phyloP scores from a whole-genome alignment of 2,329 filamentous ascomycete species.

The Fusarium circinatum region DNA sequence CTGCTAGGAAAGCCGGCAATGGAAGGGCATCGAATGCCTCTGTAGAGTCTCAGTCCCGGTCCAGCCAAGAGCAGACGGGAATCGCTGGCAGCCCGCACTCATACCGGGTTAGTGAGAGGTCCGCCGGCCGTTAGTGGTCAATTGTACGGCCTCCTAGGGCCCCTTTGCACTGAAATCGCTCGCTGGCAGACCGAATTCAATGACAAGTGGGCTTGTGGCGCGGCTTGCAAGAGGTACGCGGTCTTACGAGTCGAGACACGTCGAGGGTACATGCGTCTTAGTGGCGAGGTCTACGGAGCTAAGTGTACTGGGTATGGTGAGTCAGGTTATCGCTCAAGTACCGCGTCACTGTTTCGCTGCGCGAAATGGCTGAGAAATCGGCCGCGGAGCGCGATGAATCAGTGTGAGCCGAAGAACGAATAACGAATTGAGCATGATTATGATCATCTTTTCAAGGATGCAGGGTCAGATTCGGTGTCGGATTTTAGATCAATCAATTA shows the following conservation, averaged over 20 bases:
- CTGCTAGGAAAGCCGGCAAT: slow-evolving; percentile 32
- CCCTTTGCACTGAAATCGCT: slow-evolving; percentile 32
- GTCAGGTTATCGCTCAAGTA: slow-evolving; percentile 36
- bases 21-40: slow-evolving; percentile 42
- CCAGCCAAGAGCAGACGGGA: slow-evolving; percentile 17
- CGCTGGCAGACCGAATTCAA: slow-evolving; percentile 22
- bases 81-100: slow-evolving; percentile 29
- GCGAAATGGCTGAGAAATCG: slow-evolving; percentile 24
- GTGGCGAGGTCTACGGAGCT: slow-evolving; percentile 7
- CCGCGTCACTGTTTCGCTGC: slow-evolving; percentile 13
- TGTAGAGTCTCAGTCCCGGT: neutral
- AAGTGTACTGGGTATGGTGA: slow-evolving; percentile 31
- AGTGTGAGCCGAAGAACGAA: slow-evolving; percentile 25
- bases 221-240: slow-evolving; percentile 35
- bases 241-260: slow-evolving; percentile 32
- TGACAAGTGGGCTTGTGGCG: slow-evolving; percentile 34
- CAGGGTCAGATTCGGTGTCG: slow-evolving; percentile 12
- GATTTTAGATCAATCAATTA: slow-evolving; percentile 13
- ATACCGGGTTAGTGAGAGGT: slow-evolving; percentile 32
- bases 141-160: slow-evolving; percentile 11
- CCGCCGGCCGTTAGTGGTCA: slow-evolving; percentile 30
- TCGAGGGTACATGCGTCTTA: slow-evolving; percentile 27
- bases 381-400: slow-evolving; percentile 19
- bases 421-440: neutral
- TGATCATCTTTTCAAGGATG: slow-evolving; percentile 1